Conservation (phyloP, 768 basidiomycete species). For the Tubosaeta sp. region DNA sequence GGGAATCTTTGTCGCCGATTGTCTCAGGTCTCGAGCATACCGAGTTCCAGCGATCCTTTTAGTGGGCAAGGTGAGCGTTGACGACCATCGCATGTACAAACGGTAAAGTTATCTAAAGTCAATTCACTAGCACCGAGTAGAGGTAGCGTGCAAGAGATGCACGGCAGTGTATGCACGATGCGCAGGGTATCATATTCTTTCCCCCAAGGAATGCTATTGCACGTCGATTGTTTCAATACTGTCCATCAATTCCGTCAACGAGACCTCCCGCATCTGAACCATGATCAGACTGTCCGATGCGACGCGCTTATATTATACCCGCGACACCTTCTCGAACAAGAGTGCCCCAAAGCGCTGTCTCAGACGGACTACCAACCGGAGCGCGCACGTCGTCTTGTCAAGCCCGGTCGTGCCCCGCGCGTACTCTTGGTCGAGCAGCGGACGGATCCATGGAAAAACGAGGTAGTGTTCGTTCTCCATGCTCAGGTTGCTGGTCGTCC, state of each 20-base stretch:
- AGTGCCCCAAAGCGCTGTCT: conserved; percentile 2
- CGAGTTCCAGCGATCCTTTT: too few species aligned
- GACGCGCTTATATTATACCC: neutral
- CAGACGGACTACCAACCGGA: conserved; percentile 1
- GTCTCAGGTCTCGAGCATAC: too few species aligned
- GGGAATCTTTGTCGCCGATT: too few species aligned
- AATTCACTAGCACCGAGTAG: too few species aligned
- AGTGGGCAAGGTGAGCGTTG: too few species aligned
- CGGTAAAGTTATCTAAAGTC: too few species aligned
- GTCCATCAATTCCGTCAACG: neutral
- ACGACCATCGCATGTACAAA: too few species aligned
- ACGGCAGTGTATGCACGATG: too few species aligned
- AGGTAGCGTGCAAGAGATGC: too few species aligned
- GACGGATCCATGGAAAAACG: neutral
- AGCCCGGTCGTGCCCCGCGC: neutral
- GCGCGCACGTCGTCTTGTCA: neutral
- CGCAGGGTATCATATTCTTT: too few species aligned
- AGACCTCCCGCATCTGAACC: neutral
- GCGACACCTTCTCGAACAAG: neutral
- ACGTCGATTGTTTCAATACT: neutral
- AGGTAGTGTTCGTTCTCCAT: neutral
- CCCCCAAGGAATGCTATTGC: neutral
- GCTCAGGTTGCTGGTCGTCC: neutral
- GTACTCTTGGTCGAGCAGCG: conserved; percentile 4
- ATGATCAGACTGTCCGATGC: conserved; percentile 1